A percentile compares a stretch with the other conserved stretches of the same genome.
Conservation (phyloP, 352 stramenopile genomes). For the Phytophthora hibernalis region DNA sequence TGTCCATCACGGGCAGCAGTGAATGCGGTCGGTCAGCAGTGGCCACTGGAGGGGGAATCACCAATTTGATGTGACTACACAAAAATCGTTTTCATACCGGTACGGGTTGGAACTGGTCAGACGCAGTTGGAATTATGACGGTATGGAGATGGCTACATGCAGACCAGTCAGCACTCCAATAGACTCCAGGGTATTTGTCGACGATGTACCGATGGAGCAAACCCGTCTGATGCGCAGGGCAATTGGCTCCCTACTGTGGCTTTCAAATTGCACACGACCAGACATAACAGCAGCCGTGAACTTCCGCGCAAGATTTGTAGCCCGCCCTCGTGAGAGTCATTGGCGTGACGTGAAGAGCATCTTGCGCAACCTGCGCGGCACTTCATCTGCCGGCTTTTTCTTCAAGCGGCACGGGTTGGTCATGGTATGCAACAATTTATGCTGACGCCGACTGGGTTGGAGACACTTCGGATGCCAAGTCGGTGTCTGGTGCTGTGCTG, state of each 20-base stretch:
- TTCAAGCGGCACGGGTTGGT: background rate
- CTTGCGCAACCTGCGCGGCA: background rate
- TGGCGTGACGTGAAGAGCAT: background rate
- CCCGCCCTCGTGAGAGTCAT: slow-evolving; percentile 1
- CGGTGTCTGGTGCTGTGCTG: background rate
- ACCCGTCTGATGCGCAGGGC: too few relatives aligned
- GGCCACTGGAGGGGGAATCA: too few relatives aligned
- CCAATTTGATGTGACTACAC: too few relatives aligned
- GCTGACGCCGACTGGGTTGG: too few relatives aligned
- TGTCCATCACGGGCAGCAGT: too few relatives aligned
- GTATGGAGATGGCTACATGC: slow-evolving; percentile 4
- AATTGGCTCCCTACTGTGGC: background rate
- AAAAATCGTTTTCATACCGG: too few relatives aligned
- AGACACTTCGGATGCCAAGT: background rate
- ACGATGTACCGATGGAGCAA: background rate
- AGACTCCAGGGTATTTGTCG: background rate
- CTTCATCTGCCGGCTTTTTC: background rate
- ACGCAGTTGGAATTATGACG: too few relatives aligned
- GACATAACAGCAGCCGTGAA: slow-evolving; percentile 10
- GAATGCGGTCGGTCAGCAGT: too few relatives aligned
- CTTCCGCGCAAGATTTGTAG: slow-evolving; percentile 4
- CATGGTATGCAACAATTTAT: background rate
- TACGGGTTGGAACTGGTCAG: too few relatives aligned
- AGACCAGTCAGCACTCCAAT: background rate
- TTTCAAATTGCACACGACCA: slow-evolving; percentile 1